Base-by-base conservation (phyloP, 2,329 filamentous ascomycete genomes). In the Arthrinium phaeospermum region DNA sequence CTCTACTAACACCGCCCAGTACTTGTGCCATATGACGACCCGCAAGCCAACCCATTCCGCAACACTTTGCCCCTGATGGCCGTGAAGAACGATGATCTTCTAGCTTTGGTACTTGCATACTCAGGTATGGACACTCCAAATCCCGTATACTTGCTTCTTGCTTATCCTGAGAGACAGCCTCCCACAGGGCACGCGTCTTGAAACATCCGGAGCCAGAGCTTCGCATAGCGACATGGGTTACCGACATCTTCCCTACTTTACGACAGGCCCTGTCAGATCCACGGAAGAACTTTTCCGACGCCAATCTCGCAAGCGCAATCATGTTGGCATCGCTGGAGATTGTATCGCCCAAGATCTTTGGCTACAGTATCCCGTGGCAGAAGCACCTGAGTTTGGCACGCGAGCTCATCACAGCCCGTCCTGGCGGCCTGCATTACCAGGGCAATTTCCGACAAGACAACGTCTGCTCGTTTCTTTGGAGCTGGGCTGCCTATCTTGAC, bases 271-370 rank as follows among this genome's bases (percentile, higher is more conserved):
- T 96, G 30, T 86, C 88, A 72, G 87, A 91, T 71, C 86, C 88
- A 0, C 85, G 86, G 51, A 86, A 89, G 74, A 89, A 90, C 53
- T 90, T 94, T 14, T 92, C 92, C 0, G 91, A 94, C 75, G 89
- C 90, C 22, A 93, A 92, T 71, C 86, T 97, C 3, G 93, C 94
- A 0, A 94, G 93, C 0, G 92, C 94, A 10, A 95, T 97, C 74
- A 95, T 96, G 92, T 88, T 97, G 67, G 90, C 93, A 0, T 95
- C 93, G 1, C 85, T 96, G 27, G 93, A 96, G 78, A 96, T 96
- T 72, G 91, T 96, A 69, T 94, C 92, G 0, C 94, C 94, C 0
- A 92, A 91, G 72, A 92, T 93, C 0, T 96, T 96, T 78, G 93
- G 93, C 71, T 91, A 94, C n/a, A 87, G 90, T 0, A 93, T 96